Evolutionary conservation across 805 yeast genomes (phyloP), one percentile per base, ranked within the genome.

Genomic region (Jamesozyma piceae): DNA sequence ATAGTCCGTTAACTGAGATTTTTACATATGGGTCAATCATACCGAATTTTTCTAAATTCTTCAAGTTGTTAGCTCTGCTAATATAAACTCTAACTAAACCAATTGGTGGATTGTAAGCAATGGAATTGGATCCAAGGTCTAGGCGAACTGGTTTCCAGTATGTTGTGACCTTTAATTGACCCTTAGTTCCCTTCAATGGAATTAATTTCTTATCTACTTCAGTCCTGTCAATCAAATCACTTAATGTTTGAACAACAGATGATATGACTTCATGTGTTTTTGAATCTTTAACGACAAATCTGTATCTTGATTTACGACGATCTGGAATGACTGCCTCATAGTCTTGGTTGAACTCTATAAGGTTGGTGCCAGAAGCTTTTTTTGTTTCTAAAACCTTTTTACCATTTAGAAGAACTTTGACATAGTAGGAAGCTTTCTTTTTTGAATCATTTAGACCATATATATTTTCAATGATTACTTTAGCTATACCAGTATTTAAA

Each of bases 1-100:
- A 78, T 50, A 77, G 70, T 46, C 88, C 88, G 58, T 88, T 89
- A 38, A 87, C 73, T 56, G 86, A 65, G 14, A 90, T 68, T 55
- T 95, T 78, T 6, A 79, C 77, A 58, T 90, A 92, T 35, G 99
- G 98, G 64, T 92, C 97, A 58, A 88, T 78, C 54, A 79, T 85
- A 46, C 97, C 97, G 46, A 92, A 72, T 43, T 77, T 82, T 62
- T 90, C 97, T 64, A 89, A 72, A 63, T 92, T 90, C 46, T 82
- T 75, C 55, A 92, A 73, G 47, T 78, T 82, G 43, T 72, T 75
- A 35, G 94, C 97, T 47, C 73, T 74, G 50, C 74, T 75, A 46
- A 92, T 63, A 45, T 74, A 69, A 24, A 92, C 70, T 57, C 97
- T 78, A 5, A 89, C 73, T 28, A 83, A 90, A 59, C 99, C 98